Base-by-base conservation (phyloP, 1,284 basidiomycete species). In the Boletus calvinii region DNA sequence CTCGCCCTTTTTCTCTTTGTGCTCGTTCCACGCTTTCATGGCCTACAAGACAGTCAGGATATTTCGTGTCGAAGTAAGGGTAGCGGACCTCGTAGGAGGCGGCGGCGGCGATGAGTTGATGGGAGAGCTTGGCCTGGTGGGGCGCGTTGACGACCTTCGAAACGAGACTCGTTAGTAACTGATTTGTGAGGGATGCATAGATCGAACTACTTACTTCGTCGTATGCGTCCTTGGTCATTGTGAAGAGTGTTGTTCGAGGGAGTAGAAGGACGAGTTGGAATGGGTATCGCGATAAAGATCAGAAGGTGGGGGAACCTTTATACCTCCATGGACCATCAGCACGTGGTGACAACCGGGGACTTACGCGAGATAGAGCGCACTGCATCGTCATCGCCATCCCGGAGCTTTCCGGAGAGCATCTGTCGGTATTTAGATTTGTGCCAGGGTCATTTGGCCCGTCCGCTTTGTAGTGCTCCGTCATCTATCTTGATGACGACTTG, bases 401-500 rank as follows among this genome's bases (percentile, higher is more conserved):
- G 26, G 5, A 26, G 26, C 26, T 24, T 6, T 24, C 24, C 24
- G 24, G 6, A 24, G 6, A 4, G 24, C 24, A 24, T 24, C 24
- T n/a, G n/a, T n/a, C n/a, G n/a, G n/a, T 26, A 26, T 26, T 6
- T 6, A 26, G 26, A 26, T 26, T 26, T 26, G 26, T 26, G 6
- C 6, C 26, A 6, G 26, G 26, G 26, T 6, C 26, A 26, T 8
- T 26, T 4, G 26, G 6, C 7, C 22, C 22, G 22, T 22, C 22
- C 26, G 26, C 26, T 26, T 26, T 6, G 6, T 26, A 26, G 6
- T 1, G 7, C 26, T 26, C n/a, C 7, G 26, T 76, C 80, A 15
- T 77, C 77, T 1, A 91, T 80, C 62, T 90, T 87, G 0, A 84
- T 80, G 39, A 86, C 80, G 44, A 92, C 85, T 66, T 89, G 85